These are phyloP conservation scores for Aspergillus biplanus DNA, from an alignment of 495 filamentous ascomycete species.

Conservation along the genomic window DNA sequence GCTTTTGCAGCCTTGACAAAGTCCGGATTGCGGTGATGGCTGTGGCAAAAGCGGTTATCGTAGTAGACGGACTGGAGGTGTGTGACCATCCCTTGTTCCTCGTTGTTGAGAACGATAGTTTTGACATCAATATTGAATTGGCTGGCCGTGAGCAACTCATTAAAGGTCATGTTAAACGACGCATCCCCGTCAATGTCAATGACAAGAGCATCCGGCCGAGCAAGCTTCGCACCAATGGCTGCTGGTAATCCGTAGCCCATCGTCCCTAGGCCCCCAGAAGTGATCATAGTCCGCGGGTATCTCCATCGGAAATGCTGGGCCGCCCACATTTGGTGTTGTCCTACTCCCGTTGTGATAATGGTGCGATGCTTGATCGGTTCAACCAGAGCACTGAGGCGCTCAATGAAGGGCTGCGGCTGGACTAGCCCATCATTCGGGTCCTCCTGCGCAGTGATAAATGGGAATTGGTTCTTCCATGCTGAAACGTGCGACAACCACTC, in stretches of 20 bases:
- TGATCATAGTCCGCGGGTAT: conserved; percentile 83
- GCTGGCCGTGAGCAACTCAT: conserved; percentile 81
- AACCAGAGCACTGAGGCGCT: conserved; percentile 76
- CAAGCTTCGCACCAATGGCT: conserved; percentile 92
- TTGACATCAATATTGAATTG: conserved; percentile 95
- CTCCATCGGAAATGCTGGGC: conserved; percentile 94
- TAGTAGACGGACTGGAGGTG: conserved; percentile 96
- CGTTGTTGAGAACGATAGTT: conserved; percentile 90
- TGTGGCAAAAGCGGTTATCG: conserved; percentile 87
- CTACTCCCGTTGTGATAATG: conserved; percentile 88
- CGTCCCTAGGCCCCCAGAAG: conserved; percentile 88
- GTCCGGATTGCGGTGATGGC: conserved; percentile 86
- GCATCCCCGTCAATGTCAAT: conserved; percentile 96
- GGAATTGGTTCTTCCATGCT: conserved; percentile 84
- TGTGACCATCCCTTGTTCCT: conserved; percentile 93
- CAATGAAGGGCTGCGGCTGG: conserved; percentile 86
- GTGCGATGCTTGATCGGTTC: conserved; percentile 70
- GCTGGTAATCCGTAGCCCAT: conserved; percentile 95
- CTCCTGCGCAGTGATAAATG: conserved; percentile 73
- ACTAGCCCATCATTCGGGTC: conserved; percentile 64
- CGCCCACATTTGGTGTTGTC: conserved; percentile 97
- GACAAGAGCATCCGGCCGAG: conserved; percentile 79
- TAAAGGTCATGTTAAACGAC: conserved; percentile 93
- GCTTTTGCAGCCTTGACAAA: conserved; percentile 83
- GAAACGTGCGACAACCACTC: conserved; percentile 88